Percentiles rank a stretch among this genome's conserved stretches.
These are phyloP conservation scores for Xylariomycetidae sp. DNA, from an alignment of 2,329 filamentous ascomycete genomes.

Conservation along the genomic window DNA sequence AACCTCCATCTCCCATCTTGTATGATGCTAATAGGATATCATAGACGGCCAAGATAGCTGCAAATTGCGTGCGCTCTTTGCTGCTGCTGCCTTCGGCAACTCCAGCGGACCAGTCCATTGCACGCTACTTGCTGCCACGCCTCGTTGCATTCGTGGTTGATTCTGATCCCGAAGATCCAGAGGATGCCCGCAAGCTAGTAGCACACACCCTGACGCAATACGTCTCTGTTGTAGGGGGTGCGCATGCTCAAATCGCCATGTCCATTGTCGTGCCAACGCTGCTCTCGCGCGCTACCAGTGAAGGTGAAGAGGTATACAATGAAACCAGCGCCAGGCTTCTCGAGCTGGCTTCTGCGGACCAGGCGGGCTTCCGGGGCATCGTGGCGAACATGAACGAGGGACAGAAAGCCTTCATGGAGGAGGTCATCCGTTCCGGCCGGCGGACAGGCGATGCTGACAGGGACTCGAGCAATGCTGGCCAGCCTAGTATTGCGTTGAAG, in stretches of 20 bases:
- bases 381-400: conserved; percentile 66
- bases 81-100: conserved; percentile 62
- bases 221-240: conserved; percentile 46
- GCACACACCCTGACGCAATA: conserved; percentile 73
- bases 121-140: conserved; percentile 68
- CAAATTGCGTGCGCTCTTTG: conserved; percentile 82
- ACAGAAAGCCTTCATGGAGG: conserved; percentile 75
- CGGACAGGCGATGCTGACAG: conserved; percentile 38
- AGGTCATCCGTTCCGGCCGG: conserved; percentile 66
- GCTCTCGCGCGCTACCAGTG: conserved; percentile 64
- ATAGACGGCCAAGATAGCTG: conserved; percentile 80
- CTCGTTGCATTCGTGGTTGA: conserved; percentile 71
- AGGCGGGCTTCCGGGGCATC: conserved; percentile 66
- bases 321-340: conserved; percentile 75
- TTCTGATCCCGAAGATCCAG: conserved; percentile 71
- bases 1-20: background rate
- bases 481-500: conserved; percentile 86
- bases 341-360: conserved; percentile 75
- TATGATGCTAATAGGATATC: conserved; percentile 13
- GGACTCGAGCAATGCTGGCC: conserved; percentile 39
- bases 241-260: conserved; percentile 56
- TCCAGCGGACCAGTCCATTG: conserved; percentile 66
- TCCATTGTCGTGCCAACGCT: conserved; percentile 74
- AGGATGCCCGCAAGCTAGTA: conserved; percentile 66
- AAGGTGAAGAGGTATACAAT: conserved; percentile 55